Evolutionary conservation across 169 alveolate genomes (phyloP), one percentile per base, ranked within the genome.

Genomic region (Ichthyophthirius multifiliis): DNA sequence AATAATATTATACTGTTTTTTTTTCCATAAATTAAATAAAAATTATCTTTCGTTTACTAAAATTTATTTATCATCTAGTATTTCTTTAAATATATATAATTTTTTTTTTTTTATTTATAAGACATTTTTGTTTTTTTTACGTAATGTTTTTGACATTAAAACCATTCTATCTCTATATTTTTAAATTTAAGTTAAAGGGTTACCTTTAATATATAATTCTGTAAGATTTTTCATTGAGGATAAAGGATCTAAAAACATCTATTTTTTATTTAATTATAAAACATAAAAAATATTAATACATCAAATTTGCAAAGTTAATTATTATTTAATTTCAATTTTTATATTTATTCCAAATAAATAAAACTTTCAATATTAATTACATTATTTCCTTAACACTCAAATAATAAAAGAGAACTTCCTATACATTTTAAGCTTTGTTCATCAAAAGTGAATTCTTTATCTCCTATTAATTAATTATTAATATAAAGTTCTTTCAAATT

Each of bases 101-200:
- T 55, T 15, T 2, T 9, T 18, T 47, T 0, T 15, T 55, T 20
- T 55, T 15, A 55, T 34, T 6, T 27, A 27, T 3, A 20, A 55
- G 23, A 13, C 6, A 18, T 1, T 2, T 55, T 5, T 27, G 5
- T 20, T 27, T 55, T 20, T 12, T 27, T 27, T 55, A 55, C 71
- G 13, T 23, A 55, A 20, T 15, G 71, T 27, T 23, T 55, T 55
- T 27, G 71, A 55, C 71, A 55, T 55, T 55, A 55, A 55, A 39
- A 55, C 71, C 0, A 55, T 55, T 55, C 71, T 55, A 18, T 55
- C 71, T 55, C 71, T 55, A 27, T 55, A 55, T 55, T 55, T 55
- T 55, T 55, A 6, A 27, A 55, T 55, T 3, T 16, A 15, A 27
- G 71, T 6, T 27, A 55, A 27, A 20, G 71, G 71, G 31, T 55